A percentile compares a stretch with the other conserved stretches of the same genome.
These are phyloP conservation scores for Boletus sensibilis DNA, from an alignment of 768 basidiomycete genomes.

Conservation along the genomic window DNA sequence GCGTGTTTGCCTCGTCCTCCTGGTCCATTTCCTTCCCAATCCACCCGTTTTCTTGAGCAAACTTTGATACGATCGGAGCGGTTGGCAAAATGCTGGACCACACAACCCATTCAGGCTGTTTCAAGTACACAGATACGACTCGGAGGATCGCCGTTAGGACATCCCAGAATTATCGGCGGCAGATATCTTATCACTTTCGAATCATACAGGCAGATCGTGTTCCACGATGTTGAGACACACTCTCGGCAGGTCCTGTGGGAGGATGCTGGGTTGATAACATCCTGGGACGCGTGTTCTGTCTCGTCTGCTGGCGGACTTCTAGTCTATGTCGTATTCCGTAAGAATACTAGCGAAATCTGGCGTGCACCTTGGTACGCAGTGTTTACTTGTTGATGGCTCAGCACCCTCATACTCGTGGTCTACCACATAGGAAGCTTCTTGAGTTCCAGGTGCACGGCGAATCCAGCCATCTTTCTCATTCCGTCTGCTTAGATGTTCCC, in stretches of 20 bases:
- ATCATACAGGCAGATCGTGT: background rate
- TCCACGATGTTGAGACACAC: background rate
- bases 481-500: background rate
- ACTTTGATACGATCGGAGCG: conserved; percentile 2
- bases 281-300: conserved; percentile 1
- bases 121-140: background rate
- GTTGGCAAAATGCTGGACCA: conserved; percentile 6
- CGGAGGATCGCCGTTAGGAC: background rate
- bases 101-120: conserved; percentile 1
- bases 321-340: background rate
- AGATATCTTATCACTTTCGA: conserved; percentile 8
- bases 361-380: background rate
- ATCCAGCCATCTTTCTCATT: background rate
- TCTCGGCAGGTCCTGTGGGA: conserved; percentile 4
- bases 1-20: conserved; percentile 3
- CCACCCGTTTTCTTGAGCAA: conserved; percentile 7
- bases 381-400: background rate
- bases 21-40: conserved; percentile 9
- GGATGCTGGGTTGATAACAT: background rate
- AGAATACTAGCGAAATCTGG: background rate
- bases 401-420: background rate
- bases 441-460: background rate
- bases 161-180: conserved; percentile 2
- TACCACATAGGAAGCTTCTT: background rate
- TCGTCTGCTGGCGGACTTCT: background rate